phyloP scores from a whole-genome alignment of 1,284 basidiomycete species.

The Meira nashicola region DNA sequence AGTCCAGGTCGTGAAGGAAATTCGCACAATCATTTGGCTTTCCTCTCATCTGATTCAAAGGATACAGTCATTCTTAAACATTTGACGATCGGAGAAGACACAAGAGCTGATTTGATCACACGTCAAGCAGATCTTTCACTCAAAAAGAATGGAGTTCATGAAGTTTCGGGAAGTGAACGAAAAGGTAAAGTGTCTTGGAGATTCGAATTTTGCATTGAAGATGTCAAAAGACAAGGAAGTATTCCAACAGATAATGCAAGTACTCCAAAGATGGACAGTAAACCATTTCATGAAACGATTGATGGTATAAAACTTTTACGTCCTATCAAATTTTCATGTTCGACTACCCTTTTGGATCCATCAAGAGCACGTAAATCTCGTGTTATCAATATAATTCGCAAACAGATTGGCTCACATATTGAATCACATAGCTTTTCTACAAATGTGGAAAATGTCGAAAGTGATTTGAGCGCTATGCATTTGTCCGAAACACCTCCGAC shows the following conservation, averaged over 20 bases:
- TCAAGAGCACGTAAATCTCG: slow-evolving; percentile 32
- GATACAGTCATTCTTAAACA: slow-evolving; percentile 29
- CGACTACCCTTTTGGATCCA: slow-evolving; percentile 36
- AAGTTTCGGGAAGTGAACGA: slow-evolving; percentile 37
- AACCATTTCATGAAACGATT: not conserved
- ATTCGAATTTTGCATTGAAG: slow-evolving; percentile 27
- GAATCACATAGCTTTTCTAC: slow-evolving; percentile 19
- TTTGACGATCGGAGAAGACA: slow-evolving; percentile 34
- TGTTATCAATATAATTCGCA: slow-evolving; percentile 35
- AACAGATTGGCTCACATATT: slow-evolving; percentile 32
- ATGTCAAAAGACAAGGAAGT: slow-evolving; percentile 11
- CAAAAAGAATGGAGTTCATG: slow-evolving; percentile 22
- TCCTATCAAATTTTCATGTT: slow-evolving; percentile 34
- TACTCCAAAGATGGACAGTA: slow-evolving; percentile 1
- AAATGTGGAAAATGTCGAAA: not conserved
- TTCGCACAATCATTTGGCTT: not conserved
- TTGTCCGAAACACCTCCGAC: too few relatives aligned
- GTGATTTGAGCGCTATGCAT: not conserved
- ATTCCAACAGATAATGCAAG: not conserved
- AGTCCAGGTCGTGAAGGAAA: too few relatives aligned
- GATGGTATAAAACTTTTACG: slow-evolving; percentile 17
- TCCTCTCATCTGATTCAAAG: slow-evolving; percentile 12
- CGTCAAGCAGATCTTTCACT: slow-evolving; percentile 35
- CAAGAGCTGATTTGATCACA: slow-evolving; percentile 35
- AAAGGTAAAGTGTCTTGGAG: slow-evolving; percentile 39